Evolutionary conservation across 2,329 filamentous ascomycete species (phyloP), one percentile per base, ranked within the genome.

Genomic region (Hymenoscyphus salicellus): DNA sequence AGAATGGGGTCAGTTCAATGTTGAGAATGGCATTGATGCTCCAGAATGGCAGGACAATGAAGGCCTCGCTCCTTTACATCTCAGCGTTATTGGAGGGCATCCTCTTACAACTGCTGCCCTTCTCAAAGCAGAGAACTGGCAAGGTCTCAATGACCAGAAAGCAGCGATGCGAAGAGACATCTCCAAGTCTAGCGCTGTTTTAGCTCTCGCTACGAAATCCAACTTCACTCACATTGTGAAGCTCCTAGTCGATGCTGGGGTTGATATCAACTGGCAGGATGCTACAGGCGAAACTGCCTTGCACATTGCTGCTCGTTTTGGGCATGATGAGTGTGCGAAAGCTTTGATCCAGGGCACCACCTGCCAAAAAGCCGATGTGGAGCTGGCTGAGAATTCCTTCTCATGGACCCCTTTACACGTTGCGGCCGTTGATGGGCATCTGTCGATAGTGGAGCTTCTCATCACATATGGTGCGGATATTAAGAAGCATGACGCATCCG

Each of bases 381-480:
- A 97, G 71, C 79, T 96, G 41, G 79, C 84, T 0, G 95, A 99
- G 74, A 90, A 89, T 62, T 89, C 90, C 0, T 98, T 96, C 74
- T 87, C 89, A 2, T 99, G 95, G 94, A 97, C 95, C 0, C 92
- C 95, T n/a, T 81, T 99, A 14, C 95, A 97, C 74, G 90, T 97
- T 68, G 92, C 94, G 10, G 91, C 90, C 62, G 94, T 98, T 2
- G 93, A 99, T 73, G 94, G 94, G 0, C 89, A 93, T 69, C 77
- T 92, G 11, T 78, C 83, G 0, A 86, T 97, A 49, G 91, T 91
- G 0, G 84, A 93, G 73, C 81, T 95, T 28, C 82, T 99, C 4
- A 84, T 96, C 49, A 85, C 89, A 58, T 89, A 90, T 26, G 92
- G 92, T 1, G 92, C 92, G 0, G 86, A 96, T 65, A 79, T 92